Conservation (phyloP, 768 basidiomycete genomes). For the Trametes cubensis region DNA sequence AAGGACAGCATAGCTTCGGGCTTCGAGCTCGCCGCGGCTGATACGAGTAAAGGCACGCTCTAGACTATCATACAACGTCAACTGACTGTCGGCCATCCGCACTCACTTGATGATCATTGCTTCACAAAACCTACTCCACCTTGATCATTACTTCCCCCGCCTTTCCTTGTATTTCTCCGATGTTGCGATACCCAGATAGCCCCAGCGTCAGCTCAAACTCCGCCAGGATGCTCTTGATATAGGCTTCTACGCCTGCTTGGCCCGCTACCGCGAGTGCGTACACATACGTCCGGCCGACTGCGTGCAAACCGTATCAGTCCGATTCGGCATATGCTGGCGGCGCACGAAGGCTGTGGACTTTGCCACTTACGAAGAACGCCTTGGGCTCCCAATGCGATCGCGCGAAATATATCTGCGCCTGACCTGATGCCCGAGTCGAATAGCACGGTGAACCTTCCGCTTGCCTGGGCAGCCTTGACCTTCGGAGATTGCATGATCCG, state of each 20-base stretch:
- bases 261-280: slow-evolving; percentile 74
- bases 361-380: slow-evolving; percentile 65
- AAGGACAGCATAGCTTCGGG: too few relatives aligned
- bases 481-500: slow-evolving; percentile 64
- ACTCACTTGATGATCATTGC: too few relatives aligned
- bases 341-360: background rate
- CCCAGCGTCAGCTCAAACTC: slow-evolving; percentile 71
- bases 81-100: too few relatives aligned
- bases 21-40: too few relatives aligned
- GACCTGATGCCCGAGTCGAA: slow-evolving; percentile 85
- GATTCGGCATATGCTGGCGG: too few relatives aligned
- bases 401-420: slow-evolving; percentile 83
- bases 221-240: slow-evolving; percentile 65
- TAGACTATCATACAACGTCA: too few relatives aligned
- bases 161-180: slow-evolving; percentile 67
- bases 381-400: slow-evolving; percentile 84
- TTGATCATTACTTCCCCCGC: slow-evolving; percentile 52
- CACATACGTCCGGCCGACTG: slow-evolving; percentile 76
- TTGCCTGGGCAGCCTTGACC: slow-evolving; percentile 56
- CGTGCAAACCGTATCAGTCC: background rate
- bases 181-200: slow-evolving; percentile 56
- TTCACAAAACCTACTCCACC: slow-evolving; percentile 32
- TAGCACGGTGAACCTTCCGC: slow-evolving; percentile 67
- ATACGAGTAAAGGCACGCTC: too few relatives aligned
- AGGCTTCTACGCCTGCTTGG: slow-evolving; percentile 74